Percentiles rank a stretch among this genome's conserved stretches.
Conservation (phyloP, 352 stramenopile genomes). For the Phytophthora capsici region DNA sequence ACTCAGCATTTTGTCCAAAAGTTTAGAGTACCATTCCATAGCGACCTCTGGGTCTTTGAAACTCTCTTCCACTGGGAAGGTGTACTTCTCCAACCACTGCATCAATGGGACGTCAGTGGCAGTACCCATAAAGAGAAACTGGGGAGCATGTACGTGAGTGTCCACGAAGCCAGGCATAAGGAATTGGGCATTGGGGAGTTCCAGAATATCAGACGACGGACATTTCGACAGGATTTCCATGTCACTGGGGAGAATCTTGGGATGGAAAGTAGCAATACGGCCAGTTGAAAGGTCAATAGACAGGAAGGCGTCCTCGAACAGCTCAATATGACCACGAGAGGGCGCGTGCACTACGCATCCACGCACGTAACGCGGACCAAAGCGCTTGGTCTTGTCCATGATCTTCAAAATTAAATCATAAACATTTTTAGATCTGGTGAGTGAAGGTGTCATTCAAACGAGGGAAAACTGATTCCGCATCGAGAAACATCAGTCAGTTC, state of each 20-base stretch:
- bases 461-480: too few relatives aligned
- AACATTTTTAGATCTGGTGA: too few relatives aligned
- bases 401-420: too few relatives aligned
- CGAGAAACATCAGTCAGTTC: neutral
- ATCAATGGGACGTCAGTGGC: slow-evolving; percentile 91
- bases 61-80: slow-evolving; percentile 86
- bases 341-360: slow-evolving; percentile 56
- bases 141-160: slow-evolving; percentile 92
- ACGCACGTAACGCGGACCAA: slow-evolving; percentile 35
- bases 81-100: slow-evolving; percentile 92
- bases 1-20: slow-evolving; percentile 75
- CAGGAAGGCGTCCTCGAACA: slow-evolving; percentile 60
- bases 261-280: slow-evolving; percentile 53
- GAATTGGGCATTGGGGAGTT: slow-evolving; percentile 53
- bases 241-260: slow-evolving; percentile 34
- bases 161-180: slow-evolving; percentile 92
- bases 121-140: slow-evolving; percentile 91
- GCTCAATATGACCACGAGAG: slow-evolving; percentile 38
- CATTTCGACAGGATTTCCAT: slow-evolving; percentile 18
- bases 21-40: slow-evolving; percentile 66
- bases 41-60: slow-evolving; percentile 69
- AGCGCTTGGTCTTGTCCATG: neutral
- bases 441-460: too few relatives aligned
- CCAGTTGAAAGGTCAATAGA: slow-evolving; percentile 35
- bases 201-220: slow-evolving; percentile 8